Base-by-base conservation (phyloP, 345 rosid species). In the Turritis glabra region DNA sequence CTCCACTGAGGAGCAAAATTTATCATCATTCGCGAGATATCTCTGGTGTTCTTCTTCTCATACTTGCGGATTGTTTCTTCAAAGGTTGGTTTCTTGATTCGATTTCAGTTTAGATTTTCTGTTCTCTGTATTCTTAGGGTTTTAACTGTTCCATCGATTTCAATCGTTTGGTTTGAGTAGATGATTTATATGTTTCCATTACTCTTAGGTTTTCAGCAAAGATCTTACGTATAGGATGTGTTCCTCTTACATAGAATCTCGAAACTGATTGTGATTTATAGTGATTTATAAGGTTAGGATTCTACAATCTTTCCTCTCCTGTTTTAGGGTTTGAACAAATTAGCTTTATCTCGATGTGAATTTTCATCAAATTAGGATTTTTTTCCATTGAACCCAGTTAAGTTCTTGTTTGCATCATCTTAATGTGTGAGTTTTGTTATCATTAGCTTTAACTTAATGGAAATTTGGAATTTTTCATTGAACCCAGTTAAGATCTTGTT, bases 281-380 rank as follows among this genome's bases (percentile, higher is more conserved):
- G 26, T 11, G 37, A 64, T 43, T 74, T 25, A 26, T 33, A 14
- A n/a, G 46, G 3, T 67, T 6, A 41, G 6, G 27, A 32, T 7
- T 52, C 41, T 33, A 15, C 17, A 63, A 46, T 23, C 3, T 8
- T 21, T 5, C 12, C 3, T 8, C 37, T 61, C 33, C 17, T 25
- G 18, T 48, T 35, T 40, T 71, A 71, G 76, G 72, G 72, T 64
- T 77, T 77, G 41, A 69, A 29, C 41, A n/a, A 11, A 38, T 46
- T 46, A 11, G 68, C 9, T 68, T 67, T 35, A 44, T 33, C 29
- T n/a, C 40, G 27, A 48, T 26, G 19, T 51, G 63, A 60, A 33
- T 57, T 58, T 48, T 33, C 50, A 33, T 55, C 52, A 47, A 40
- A 40, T 15, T 48, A 15, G 15, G 15, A 0, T 3, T 0, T 23